Base-by-base conservation (phyloP, 805 yeast genomes). In the Metschnikowia orientalis region DNA sequence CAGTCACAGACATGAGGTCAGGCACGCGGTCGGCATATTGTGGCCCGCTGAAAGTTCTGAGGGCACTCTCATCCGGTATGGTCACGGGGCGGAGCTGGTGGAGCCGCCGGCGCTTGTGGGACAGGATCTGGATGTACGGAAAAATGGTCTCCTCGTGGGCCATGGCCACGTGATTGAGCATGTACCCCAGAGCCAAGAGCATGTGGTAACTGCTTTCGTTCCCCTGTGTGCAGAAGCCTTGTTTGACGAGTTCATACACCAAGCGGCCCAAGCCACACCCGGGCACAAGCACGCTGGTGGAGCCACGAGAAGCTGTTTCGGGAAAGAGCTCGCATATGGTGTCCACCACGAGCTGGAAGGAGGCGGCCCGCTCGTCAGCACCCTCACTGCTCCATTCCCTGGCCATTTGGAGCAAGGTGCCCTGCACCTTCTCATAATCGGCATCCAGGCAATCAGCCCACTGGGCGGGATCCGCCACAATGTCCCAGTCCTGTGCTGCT, bases 371-470 rank as follows among this genome's bases (percentile, higher is more conserved):
- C 42, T 79, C 84, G 0, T 27, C 23, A 4, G 23, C 39, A 0
- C 81, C 79, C n/a, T 73, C 76, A 4, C 48, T 48, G 18, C 77
- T 62, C 85, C 86, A 79, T 50, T 79, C 86, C 38, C 85, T 54
- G 5, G 64, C 58, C n/a, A 73, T 46, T 46, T 79, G 85, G 25
- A 74, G 58, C 45, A 83, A 50, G 0, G 77, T 61, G 1, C 79
- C 63, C 28, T 72, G 53, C 4, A 78, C 81, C 53, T 79, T 79
- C 32, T 74, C 81, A 30, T 61, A 67, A 39, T 78, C 84, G 3
- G 53, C 42, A 13, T 37, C 36, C 4, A 59, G 50, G 13, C 76
- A 61, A 2, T 51, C 47, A 5, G 52, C 48, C 81, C 81, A 77
- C 3, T 47, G 41, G 1, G 40, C 21, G 0, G 72, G 69, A 26